Evolutionary conservation across 768 basidiomycete genomes (phyloP), one percentile per base, ranked within the genome.

Genomic region (Hericium erinaceus): DNA sequence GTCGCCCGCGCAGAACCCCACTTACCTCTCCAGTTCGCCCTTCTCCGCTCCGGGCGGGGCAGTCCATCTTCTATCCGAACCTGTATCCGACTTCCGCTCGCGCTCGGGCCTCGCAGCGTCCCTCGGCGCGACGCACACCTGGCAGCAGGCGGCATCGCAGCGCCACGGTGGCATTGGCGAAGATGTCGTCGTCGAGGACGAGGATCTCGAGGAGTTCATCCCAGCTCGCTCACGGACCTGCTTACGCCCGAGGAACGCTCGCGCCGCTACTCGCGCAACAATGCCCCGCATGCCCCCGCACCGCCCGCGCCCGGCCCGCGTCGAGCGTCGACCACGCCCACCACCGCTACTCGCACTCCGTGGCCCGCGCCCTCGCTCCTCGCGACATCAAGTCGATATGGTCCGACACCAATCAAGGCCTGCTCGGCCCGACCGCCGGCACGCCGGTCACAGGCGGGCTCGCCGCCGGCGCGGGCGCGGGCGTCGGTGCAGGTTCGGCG

Each of bases 211-310:
- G 66, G 94, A 93, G 57, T 89, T 98, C 68, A 69, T 98, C 33
- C 95, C 0, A 85, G 89, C 56, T 90, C 87, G 4, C 74, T 98
- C 50, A 91, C 84, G 26, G 95, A 98, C 59, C 77, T 98, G 7
- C 75, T 98, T 49, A 95, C 94, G 0, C 90, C 91, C 0, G 87
- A 86, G 63, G 95, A 98, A 72, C 79, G 86, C 61, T 87, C 81
- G 37, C 76, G 95, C 37, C 75, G 93, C 48, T 85, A 92, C 80
- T 89, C 87, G 33, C 78, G 91, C 52, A 84, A 83, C n/a, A 82
- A 81, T 57, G 75, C 26, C 73, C 76, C 65, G 61, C 72, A 62
- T 59, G 69, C 62, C 62, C 61, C 56, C 57, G 61, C 58, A 24
- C 24, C 44, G 18, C 13, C 53, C 8, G 39, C 48, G 24, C 49